phyloP scores from a whole-genome alignment of 129 eudicot genomes.

The Centaurea solstitialis region DNA sequence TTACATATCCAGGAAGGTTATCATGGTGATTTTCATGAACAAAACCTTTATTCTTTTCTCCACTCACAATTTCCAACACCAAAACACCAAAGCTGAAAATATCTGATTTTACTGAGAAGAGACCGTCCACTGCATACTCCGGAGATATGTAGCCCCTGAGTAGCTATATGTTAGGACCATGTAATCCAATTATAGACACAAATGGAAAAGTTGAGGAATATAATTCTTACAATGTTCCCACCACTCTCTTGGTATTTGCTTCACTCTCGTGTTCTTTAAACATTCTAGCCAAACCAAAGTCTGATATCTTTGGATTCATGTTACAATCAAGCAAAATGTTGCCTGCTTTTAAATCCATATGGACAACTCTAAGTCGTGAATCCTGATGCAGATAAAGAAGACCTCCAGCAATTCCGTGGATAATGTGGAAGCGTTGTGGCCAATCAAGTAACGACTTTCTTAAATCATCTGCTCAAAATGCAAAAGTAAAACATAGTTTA shows the following conservation, averaged over 20 bases:
- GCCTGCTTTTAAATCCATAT: background rate
- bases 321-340: background rate
- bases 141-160: constrained; percentile 5
- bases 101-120: constrained; percentile 32
- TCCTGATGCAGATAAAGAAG: constrained; percentile 37
- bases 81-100: constrained; percentile 34
- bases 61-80: background rate
- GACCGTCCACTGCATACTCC: constrained; percentile 34
- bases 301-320: background rate
- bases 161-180: no score
- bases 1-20: constrained; percentile 37
- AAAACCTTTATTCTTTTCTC: constrained; percentile 31
- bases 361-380: constrained; percentile 10
- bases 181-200: background rate
- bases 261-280: background rate
- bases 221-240: constrained; percentile 23
- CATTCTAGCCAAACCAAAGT: constrained; percentile 6
- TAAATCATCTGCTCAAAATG: background rate
- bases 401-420: constrained; percentile 29
- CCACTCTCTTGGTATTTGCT: constrained; percentile 7
- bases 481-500: background rate
- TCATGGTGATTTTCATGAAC: constrained; percentile 25
- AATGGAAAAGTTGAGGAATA: background rate
- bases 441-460: background rate
- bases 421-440: constrained; percentile 26